A percentile compares a stretch with the other conserved stretches of the same genome.
Evolutionary conservation across 495 filamentous ascomycete genomes (phyloP).

Genomic region (Penicillium taxi): DNA sequence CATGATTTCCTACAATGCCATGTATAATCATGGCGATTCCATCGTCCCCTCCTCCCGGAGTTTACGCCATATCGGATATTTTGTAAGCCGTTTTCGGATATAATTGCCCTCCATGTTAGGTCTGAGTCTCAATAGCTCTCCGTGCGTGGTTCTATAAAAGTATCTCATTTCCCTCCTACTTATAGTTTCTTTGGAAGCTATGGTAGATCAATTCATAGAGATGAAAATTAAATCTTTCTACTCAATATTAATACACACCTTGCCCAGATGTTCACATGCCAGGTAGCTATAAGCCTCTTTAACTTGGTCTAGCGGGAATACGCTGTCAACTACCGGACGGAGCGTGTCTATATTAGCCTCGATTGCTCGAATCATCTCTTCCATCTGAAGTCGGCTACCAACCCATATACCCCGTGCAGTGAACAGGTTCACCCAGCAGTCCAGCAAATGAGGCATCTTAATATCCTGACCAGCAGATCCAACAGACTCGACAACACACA

Average conservation of each 20-base stretch:
- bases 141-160: too few species aligned
- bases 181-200: too few species aligned
- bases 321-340: slow-evolving; percentile 43
- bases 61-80: too few species aligned
- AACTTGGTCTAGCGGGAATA: slow-evolving; percentile 18
- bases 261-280: slow-evolving; percentile 19
- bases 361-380: slow-evolving; percentile 50
- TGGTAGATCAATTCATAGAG: too few species aligned
- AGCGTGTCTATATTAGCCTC: slow-evolving; percentile 46
- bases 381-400: slow-evolving; percentile 43
- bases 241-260: slow-evolving; percentile 13
- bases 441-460: slow-evolving; percentile 34
- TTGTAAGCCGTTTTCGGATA: too few species aligned
- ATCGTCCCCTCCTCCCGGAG: too few species aligned
- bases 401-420: slow-evolving; percentile 47
- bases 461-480: slow-evolving; percentile 15
- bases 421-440: slow-evolving; percentile 38
- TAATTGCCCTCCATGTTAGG: too few species aligned
- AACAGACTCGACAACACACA: slow-evolving; percentile 37
- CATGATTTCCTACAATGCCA: too few species aligned
- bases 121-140: too few species aligned
- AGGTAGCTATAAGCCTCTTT: slow-evolving; percentile 25
- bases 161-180: too few species aligned
- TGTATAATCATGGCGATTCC: too few species aligned
- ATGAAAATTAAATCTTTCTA: too few species aligned